Evolutionary conservation across 805 yeast genomes (phyloP).

Genomic region (Brettanomyces anomalus): DNA sequence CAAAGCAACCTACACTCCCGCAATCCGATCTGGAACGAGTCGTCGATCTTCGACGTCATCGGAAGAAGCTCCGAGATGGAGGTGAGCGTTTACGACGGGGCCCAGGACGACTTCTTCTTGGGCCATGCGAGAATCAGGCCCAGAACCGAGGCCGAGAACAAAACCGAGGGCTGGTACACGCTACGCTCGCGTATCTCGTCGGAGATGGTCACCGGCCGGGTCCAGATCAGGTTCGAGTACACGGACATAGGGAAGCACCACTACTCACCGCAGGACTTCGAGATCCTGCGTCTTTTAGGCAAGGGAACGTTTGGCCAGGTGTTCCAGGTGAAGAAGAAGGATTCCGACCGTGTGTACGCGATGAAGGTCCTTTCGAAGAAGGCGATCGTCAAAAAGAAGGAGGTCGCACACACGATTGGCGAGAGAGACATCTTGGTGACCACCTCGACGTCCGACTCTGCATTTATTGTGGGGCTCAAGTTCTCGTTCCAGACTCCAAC

Average conservation of each 20-base stretch:
- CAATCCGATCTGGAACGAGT: conserved; percentile 87
- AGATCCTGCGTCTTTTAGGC: conserved; percentile 81
- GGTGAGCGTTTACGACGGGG: conserved; percentile 84
- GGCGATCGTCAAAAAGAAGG: conserved; percentile 93
- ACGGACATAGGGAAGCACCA: conserved; percentile 60
- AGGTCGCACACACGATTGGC: conserved; percentile 96
- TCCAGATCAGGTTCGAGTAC: conserved; percentile 68
- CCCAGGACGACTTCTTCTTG: conserved; percentile 70
- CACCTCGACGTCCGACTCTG: conserved; percentile 66
- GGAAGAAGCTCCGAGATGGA: conserved; percentile 72
- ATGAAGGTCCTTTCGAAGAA: conserved; percentile 95
- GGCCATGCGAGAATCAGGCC: conserved; percentile 80
- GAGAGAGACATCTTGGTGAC: conserved; percentile 92
- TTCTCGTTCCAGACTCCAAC: conserved; percentile 94
- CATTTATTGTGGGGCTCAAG: conserved; percentile 93
- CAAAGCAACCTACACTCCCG: conserved; percentile 25
- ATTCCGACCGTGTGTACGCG: conserved; percentile 86
- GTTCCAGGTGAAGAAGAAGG: conserved; percentile 87
- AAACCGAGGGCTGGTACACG: conserved; percentile 61
- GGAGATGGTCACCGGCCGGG: conserved; percentile 69
- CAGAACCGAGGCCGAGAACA: conserved; percentile 34
- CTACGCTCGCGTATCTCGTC: conserved; percentile 67
- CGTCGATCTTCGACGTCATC: conserved; percentile 85
- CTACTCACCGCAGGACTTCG: conserved; percentile 92
- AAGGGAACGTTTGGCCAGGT: conserved; percentile 98